Conservation (phyloP, 129 eudicot genomes). For the Artemisia argyi region DNA sequence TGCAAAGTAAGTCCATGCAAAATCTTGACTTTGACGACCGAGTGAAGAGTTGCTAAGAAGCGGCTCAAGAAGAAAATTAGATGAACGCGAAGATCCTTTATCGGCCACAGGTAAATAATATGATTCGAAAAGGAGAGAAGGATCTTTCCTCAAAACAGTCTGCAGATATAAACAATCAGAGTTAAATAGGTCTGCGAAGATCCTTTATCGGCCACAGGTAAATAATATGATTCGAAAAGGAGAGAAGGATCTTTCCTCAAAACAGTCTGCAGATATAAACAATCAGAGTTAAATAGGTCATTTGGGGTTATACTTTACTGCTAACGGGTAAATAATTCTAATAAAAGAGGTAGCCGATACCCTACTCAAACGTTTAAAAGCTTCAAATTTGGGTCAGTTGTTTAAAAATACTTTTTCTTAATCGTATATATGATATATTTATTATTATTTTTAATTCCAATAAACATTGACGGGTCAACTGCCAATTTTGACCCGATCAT, state of each 20-base stretch:
- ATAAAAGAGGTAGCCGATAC: not conserved
- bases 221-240: conserved; percentile 65
- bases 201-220: conserved; percentile 48
- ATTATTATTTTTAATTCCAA: too few species aligned
- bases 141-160: conserved; percentile 55
- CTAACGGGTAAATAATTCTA: not conserved
- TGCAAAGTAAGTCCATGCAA: conserved; percentile 73
- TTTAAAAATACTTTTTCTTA: too few species aligned
- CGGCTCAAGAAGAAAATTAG: conserved; percentile 70
- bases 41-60: conserved; percentile 57
- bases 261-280: conserved; percentile 52
- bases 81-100: conserved; percentile 41
- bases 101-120: conserved; percentile 51
- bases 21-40: conserved; percentile 22
- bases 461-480: too few species aligned
- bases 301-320: conserved; percentile 2
- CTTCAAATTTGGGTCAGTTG: not conserved
- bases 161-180: conserved; percentile 35
- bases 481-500: not conserved
- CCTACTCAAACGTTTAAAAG: not conserved
- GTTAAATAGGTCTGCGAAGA: too few species aligned
- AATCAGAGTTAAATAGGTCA: not conserved
- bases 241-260: conserved; percentile 46
- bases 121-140: conserved; percentile 61
- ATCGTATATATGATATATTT: too few species aligned